phyloP scores from a whole-genome alignment of 352 stramenopile genomes.

The Globisporangium orthogonon region DNA sequence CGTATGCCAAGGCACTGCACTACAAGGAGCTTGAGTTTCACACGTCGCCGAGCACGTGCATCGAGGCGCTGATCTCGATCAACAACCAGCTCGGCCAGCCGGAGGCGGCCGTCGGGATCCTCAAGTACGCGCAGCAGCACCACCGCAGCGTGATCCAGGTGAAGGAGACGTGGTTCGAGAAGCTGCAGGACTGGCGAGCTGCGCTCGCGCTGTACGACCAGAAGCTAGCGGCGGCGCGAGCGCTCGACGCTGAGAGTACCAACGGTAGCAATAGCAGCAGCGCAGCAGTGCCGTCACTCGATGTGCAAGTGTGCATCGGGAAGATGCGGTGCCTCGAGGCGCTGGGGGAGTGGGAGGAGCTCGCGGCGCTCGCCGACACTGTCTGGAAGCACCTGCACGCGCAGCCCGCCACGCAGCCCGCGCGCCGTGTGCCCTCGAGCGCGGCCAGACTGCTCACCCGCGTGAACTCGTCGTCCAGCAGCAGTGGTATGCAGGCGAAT shows the following conservation, averaged over 20 bases:
- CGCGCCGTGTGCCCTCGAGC: conserved; percentile 5
- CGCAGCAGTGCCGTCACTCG: conserved; percentile 17
- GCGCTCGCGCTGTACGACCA: conserved; percentile 92
- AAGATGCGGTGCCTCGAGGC: conserved; percentile 97
- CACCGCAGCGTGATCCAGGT: conserved; percentile 83
- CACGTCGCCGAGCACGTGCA: conserved; percentile 88
- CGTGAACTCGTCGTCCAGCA: conserved; percentile 10
- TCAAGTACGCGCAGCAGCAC: conserved; percentile 90
- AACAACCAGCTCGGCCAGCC: conserved; percentile 97
- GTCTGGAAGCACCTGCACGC: conserved; percentile 39
- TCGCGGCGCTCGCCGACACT: conserved; percentile 85
- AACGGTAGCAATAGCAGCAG: neutral
- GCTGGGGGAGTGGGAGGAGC: conserved; percentile 92
- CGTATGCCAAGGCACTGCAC: conserved; percentile 94
- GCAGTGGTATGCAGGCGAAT: conserved; percentile 2
- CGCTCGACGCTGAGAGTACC: conserved; percentile 6
- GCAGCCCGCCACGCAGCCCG: conserved; percentile 8
- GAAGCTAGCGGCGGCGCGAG: conserved; percentile 40
- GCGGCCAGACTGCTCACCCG: conserved; percentile 6
- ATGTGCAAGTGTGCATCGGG: conserved; percentile 93
- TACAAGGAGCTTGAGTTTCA: conserved; percentile 98
- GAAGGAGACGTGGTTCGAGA: conserved; percentile 96
- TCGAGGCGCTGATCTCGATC: conserved; percentile 98
- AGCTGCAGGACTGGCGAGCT: conserved; percentile 96
- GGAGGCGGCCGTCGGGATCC: conserved; percentile 95